Base-by-base conservation (phyloP, 257 asterid species). In the Solanum infundibuliforme region DNA sequence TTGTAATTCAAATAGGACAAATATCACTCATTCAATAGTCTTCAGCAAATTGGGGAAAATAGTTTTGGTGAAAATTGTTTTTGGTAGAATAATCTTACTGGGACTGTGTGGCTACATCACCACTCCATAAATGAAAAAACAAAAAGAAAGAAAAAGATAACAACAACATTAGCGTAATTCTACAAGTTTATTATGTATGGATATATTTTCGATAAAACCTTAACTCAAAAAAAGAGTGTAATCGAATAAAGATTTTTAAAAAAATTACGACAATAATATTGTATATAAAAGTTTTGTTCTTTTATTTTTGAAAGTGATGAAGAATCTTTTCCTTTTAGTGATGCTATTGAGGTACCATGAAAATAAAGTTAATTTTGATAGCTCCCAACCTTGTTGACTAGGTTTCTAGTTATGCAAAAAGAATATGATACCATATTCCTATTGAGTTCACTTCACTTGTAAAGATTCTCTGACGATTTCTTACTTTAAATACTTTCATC, bases 341-440 rank as follows among this genome's bases (percentile, higher is more conserved):
- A 79, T 79, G 39, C 66, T 43, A 43, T 43, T 79, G 25, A 79
- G 32, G 85, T 79, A 79, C 38, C 46, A 20, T 79, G 39, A 79
- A 43, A 79, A 43, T 39, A 23, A 29, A 48, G 43, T 29, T 29
- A 29, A 35, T 43, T 74, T 13, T 21, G 34, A 74, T 88, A 39
- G 32, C 58, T 60, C 73, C 66, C 68, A 66, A 55, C 39, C 31
- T 35, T 83, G 66, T 83, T 87, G 58, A 21, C 83, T 20, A 72
- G 86, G 38, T 60, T 87, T 83, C 48, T 46, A 41, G 86, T 29
- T 18, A 25, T 81, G 83, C 85, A 38, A 66, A 83, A 43, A 34
- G 87, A 89, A 89, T 66, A 52, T 41, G 89, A 87, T 87, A 82
- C 89, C 23, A 77, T 25, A 73, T 72, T 85, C 83, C 86, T 21